Conservation (phyloP, 768 basidiomycete genomes). For the Panaeolus cyanescens region DNA sequence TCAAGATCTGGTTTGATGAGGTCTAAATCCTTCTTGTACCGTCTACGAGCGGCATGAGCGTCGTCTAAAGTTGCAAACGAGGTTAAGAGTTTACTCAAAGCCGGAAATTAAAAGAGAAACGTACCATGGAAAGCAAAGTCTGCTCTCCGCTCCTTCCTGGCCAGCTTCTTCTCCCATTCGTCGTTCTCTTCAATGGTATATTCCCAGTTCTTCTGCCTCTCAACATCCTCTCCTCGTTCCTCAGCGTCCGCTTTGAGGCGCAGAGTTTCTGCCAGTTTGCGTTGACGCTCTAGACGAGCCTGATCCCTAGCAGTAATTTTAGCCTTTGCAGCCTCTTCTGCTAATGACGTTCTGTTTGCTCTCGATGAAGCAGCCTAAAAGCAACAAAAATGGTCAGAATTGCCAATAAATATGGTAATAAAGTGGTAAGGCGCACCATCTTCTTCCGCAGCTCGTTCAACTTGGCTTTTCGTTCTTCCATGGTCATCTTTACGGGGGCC, state of each 20-base stretch:
- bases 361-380: constrained; percentile 70
- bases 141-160: constrained; percentile 78
- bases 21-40: constrained; percentile 93
- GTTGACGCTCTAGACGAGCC: constrained; percentile 84
- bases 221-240: constrained; percentile 89
- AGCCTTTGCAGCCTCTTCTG: constrained; percentile 81
- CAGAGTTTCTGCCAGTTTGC: constrained; percentile 86
- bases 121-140: constrained; percentile 92
- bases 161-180: constrained; percentile 90
- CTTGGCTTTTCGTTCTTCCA: constrained; percentile 79
- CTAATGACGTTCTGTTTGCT: constrained; percentile 83
- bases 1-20: constrained; percentile 85
- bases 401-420: constrained; percentile 4
- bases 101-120: constrained; percentile 26
- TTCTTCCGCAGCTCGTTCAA: constrained; percentile 73
- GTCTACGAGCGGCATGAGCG: constrained; percentile 82
- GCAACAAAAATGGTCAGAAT: constrained; percentile 5
- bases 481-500: constrained; percentile 38
- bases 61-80: constrained; percentile 60
- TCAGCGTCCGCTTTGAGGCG: constrained; percentile 86
- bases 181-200: constrained; percentile 96
- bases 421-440: constrained; percentile 59
- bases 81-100: neutral
- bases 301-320: constrained; percentile 80
- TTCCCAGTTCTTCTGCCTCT: constrained; percentile 92